phyloP scores from a whole-genome alignment of 192 early-diverging fungal genomes.

The Entomortierella lignicola region DNA sequence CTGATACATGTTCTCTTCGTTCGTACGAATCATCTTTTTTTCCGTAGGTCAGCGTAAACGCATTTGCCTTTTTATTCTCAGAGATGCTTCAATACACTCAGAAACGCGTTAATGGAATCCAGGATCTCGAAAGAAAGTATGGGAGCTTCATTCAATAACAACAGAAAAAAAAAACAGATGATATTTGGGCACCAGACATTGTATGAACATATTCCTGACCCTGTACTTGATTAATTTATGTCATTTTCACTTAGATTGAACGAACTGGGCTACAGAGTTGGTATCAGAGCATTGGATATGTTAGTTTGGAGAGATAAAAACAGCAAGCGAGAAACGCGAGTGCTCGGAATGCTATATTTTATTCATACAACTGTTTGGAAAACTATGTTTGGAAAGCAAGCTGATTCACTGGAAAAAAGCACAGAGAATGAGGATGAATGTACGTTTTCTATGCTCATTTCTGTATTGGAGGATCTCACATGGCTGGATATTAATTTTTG shows the following conservation, averaged over 20 bases:
- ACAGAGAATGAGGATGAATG: slow-evolving; percentile 98
- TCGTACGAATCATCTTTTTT: not conserved
- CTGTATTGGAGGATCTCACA: slow-evolving; percentile 1
- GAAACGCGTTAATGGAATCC: slow-evolving; percentile 93
- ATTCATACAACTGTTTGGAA: slow-evolving; percentile 97
- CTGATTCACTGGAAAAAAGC: slow-evolving; percentile 95
- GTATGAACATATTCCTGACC: no score
- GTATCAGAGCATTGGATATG: slow-evolving; percentile 89
- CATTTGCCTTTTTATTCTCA: slow-evolving; percentile 92
- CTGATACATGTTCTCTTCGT: not conserved
- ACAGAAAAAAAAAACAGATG: no score
- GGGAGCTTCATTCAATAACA: not conserved
- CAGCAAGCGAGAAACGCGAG: slow-evolving; percentile 87
- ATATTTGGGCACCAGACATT: no score
- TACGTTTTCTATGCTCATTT: slow-evolving; percentile 52
- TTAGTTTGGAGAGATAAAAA: slow-evolving; percentile 90
- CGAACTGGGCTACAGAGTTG: slow-evolving; percentile 95
- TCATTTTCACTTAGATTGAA: slow-evolving; percentile 60
- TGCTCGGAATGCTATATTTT: slow-evolving; percentile 91
- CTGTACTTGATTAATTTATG: not conserved
- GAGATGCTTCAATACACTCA: slow-evolving; percentile 98
- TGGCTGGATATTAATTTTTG: no score
- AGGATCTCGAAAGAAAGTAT: slow-evolving; percentile 95
- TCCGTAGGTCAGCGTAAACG: slow-evolving; percentile 78
- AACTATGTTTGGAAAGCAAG: slow-evolving; percentile 93